These are phyloP conservation scores for Nicotiana noctiflora DNA, from an alignment of 257 asterid species.

Conservation along the genomic window DNA sequence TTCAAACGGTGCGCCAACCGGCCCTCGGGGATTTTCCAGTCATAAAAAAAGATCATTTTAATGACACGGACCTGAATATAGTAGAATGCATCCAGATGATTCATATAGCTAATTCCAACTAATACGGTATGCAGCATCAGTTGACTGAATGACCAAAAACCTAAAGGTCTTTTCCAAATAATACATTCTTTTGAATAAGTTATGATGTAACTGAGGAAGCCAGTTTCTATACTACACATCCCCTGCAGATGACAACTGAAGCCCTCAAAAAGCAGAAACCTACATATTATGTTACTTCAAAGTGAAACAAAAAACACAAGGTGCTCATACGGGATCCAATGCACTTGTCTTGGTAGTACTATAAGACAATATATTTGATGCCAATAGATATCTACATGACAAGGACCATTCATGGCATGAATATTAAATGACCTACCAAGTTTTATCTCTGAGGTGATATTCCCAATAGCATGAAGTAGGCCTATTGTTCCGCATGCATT, in stretches of 20 bases:
- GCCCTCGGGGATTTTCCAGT: neutral
- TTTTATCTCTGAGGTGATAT: slow-evolving; percentile 78
- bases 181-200: neutral
- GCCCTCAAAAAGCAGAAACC: neutral
- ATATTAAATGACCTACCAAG: slow-evolving; percentile 44
- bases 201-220: neutral
- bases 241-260: neutral
- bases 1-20: neutral
- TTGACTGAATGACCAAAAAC: neutral
- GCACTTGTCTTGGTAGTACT: neutral
- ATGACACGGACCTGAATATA: neutral
- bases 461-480: slow-evolving; percentile 95
- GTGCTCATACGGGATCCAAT: neutral
- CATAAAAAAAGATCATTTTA: neutral
- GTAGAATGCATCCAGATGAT: too few species aligned
- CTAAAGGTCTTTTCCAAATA: neutral
- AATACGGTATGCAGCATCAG: neutral
- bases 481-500: slow-evolving; percentile 98
- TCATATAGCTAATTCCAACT: neutral
- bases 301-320: neutral
- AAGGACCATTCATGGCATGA: neutral
- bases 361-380: neutral
- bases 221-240: neutral
- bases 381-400: neutral
- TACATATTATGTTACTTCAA: neutral